These are phyloP conservation scores for Fusarium verticillioides DNA, from an alignment of 2,329 filamentous ascomycete genomes.

Conservation along the genomic window DNA sequence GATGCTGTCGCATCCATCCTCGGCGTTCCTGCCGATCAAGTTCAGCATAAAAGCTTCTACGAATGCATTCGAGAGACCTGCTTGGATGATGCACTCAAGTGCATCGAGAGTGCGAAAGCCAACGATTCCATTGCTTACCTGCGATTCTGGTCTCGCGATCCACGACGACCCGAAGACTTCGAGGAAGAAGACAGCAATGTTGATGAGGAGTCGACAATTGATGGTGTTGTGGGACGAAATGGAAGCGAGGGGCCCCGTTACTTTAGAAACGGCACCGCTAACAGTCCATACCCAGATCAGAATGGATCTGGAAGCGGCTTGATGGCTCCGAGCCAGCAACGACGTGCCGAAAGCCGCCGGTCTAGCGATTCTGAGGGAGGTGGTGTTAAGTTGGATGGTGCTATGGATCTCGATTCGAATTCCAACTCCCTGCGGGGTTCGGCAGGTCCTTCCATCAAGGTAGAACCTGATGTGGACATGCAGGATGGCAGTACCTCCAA, in stretches of 20 bases:
- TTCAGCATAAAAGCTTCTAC: constrained; percentile 85
- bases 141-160: constrained; percentile 85
- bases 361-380: constrained; percentile 57
- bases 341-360: constrained; percentile 42
- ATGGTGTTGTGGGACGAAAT: not conserved
- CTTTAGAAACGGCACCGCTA: not conserved
- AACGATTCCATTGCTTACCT: constrained; percentile 93
- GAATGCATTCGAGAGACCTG: constrained; percentile 85
- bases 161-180: constrained; percentile 67
- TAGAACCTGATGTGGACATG: constrained; percentile 48
- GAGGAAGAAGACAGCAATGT: constrained; percentile 55
- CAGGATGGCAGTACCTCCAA: constrained; percentile 9
- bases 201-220: constrained; percentile 27
- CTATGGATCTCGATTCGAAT: constrained; percentile 55
- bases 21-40: constrained; percentile 74
- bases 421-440: constrained; percentile 39
- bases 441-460: constrained; percentile 48
- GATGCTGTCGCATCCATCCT: constrained; percentile 80
- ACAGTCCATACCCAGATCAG: not conserved
- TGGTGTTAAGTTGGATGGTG: constrained; percentile 57
- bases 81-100: constrained; percentile 78
- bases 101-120: constrained; percentile 85
- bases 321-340: not conserved
- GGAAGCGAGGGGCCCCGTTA: constrained; percentile 9
- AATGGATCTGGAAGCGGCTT: not conserved